These are phyloP conservation scores for Penicillium carneum DNA, from an alignment of 2,329 filamentous ascomycete species.

Conservation along the genomic window DNA sequence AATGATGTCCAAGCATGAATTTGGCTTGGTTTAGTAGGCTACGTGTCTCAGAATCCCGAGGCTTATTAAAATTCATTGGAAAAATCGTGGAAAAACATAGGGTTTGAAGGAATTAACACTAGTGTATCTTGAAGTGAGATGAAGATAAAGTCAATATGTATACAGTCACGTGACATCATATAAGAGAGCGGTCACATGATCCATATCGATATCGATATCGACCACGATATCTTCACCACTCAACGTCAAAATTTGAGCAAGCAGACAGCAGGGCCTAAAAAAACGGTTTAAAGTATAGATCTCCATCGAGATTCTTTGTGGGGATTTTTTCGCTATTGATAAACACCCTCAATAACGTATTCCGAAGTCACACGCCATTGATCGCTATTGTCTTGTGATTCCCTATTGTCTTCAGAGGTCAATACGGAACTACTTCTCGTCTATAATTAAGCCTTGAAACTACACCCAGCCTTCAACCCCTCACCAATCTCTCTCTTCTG, in stretches of 20 bases:
- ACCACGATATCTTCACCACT: slow-evolving; percentile 14
- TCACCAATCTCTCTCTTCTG: neutral
- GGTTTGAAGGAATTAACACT: neutral
- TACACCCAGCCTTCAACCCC: neutral
- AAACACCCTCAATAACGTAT: neutral
- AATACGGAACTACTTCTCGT: neutral
- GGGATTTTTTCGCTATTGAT: neutral
- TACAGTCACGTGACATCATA: neutral
- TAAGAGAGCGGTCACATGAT: neutral
- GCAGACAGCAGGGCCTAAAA: neutral
- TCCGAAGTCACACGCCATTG: neutral
- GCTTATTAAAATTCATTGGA: neutral
- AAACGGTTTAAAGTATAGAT: neutral
- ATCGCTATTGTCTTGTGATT: neutral
- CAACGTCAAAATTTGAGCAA: slow-evolving; percentile 3
- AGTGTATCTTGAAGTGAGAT: neutral
- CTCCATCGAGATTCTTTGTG: neutral
- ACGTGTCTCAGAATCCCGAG: neutral
- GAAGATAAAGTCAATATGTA: neutral
- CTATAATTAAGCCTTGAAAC: slow-evolving; percentile 1
- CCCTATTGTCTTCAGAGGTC: neutral
- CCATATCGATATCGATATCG: slow-evolving; percentile 9
- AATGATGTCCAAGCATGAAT: neutral
- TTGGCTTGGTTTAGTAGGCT: neutral
- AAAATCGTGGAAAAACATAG: no score